Base-by-base conservation (phyloP, 805 yeast species). In the Sugiyamaella chiloensis region DNA sequence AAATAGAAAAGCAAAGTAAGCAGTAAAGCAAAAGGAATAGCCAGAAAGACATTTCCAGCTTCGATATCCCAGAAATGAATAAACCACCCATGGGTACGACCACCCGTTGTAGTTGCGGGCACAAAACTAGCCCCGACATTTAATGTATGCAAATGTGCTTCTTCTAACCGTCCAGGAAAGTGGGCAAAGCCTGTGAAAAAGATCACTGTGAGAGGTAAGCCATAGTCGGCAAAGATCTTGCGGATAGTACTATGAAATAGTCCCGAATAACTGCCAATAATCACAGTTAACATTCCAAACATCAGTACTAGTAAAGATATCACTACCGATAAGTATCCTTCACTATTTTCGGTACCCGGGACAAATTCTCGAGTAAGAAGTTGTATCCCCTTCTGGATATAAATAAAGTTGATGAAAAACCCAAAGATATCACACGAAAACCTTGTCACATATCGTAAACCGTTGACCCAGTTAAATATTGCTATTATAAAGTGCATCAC, bases 351-450 rank as follows among this genome's bases (percentile, higher is more conserved):
- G 6, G 62, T 62, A 20, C 59, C 71, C 0, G 62, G 59, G 1
- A 64, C 60, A 59, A 91, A 91, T 61, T 91, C 97, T 45, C 80
- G 69, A 1, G 78, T 67, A 29, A 90, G 64, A 21, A 93, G 85
- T 60, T 88, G 93, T 16, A 91, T 80, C 0, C 97, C 98, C 60
- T 91, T 91, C 62, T 88, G 89, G 44, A 90, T 74, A 68, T 91
- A 91, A 9, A 91, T 87, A 12, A 88, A 73, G 60, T 88, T 87
- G 58, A 88, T 91, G 65, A 90, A 91, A 46, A 89, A 75, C 0
- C 98, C 99, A 73, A 91, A 91, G 3, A 87, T 87, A 54, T 91
- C 96, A 64, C 97, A 90, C 2, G 95, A 87, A 61, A 80, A 91
- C 44, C 80, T 71, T 1, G 96, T 84, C 23, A 90, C 86, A 56